A percentile compares a stretch with the other conserved stretches of the same genome.
These are phyloP conservation scores for Achaetomium macrosporum DNA, from an alignment of 2,329 filamentous ascomycete genomes.

Conservation along the genomic window DNA sequence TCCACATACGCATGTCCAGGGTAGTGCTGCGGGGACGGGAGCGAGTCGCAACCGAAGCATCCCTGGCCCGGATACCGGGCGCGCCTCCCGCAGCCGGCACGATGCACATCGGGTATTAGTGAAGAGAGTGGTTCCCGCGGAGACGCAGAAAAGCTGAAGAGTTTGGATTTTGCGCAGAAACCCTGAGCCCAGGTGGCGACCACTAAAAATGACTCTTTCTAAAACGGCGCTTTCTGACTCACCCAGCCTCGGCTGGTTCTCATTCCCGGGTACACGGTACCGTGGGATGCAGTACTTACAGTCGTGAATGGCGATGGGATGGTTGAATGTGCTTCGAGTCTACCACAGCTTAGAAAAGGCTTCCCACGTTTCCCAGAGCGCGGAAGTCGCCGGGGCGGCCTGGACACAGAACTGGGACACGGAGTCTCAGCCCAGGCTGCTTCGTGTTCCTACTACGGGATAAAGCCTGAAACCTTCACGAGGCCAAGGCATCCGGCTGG, in stretches of 20 bases:
- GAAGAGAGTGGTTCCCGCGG: neutral
- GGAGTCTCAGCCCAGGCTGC: neutral
- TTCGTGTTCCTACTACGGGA: slow-evolving; percentile 5
- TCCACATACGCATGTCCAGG: neutral
- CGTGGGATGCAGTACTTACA: too few relatives aligned
- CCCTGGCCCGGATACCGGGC: neutral
- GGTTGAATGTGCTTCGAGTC: too few relatives aligned
- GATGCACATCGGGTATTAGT: slow-evolving; percentile 6
- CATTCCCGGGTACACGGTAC: too few relatives aligned
- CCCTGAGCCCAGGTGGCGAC: neutral
- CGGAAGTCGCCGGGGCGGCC: neutral
- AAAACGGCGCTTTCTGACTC: too few relatives aligned
- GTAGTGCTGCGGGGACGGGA: neutral
- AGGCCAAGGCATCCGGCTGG: neutral
- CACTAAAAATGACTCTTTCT: too few relatives aligned
- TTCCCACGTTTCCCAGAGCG: neutral
- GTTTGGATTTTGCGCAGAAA: neutral
- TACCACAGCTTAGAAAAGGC: too few relatives aligned
- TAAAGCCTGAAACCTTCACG: slow-evolving; percentile 2
- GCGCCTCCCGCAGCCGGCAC: neutral
- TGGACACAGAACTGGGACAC: neutral
- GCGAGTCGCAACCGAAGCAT: slow-evolving; percentile 2
- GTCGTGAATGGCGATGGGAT: too few relatives aligned
- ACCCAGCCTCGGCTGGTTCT: too few relatives aligned
- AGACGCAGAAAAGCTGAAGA: neutral